These are phyloP conservation scores for Clonostachys solani DNA, from an alignment of 2,329 filamentous ascomycete species.

Conservation along the genomic window DNA sequence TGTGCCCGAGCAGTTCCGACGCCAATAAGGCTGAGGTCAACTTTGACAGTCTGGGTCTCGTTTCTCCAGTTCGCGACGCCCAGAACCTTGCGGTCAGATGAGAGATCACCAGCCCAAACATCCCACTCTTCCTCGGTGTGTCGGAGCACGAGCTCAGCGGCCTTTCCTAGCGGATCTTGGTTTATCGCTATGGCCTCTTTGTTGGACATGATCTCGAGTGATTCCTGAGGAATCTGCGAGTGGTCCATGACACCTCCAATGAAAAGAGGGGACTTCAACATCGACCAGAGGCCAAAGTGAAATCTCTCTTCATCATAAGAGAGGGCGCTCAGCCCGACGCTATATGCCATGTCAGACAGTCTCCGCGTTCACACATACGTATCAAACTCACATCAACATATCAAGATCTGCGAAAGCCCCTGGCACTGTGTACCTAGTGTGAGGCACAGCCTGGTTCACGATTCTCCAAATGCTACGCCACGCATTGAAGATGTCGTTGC, in stretches of 20 bases:
- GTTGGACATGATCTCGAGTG: conserved; percentile 40
- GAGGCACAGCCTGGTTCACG: conserved; percentile 44
- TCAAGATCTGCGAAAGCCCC: conserved; percentile 48
- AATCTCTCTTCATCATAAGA: conserved; percentile 42
- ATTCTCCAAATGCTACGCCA: conserved; percentile 49
- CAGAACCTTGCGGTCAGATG: conserved; percentile 32
- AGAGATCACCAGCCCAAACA: conserved; percentile 43
- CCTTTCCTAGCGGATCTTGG: conserved; percentile 47
- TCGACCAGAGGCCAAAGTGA: conserved; percentile 48
- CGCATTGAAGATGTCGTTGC: conserved; percentile 46
- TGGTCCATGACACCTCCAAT: conserved; percentile 39
- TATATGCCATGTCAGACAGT: conserved; percentile 5
- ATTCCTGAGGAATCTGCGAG: conserved; percentile 26
- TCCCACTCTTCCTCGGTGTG: conserved; percentile 45
- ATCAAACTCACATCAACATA: conserved; percentile 37
- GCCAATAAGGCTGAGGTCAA: conserved; percentile 34
- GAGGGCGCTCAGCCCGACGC: conserved; percentile 40
- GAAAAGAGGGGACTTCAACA: conserved; percentile 44
- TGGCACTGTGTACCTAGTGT: conserved; percentile 32
- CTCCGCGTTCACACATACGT: not conserved
- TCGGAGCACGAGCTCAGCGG: conserved; percentile 42
- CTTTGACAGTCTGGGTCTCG: conserved; percentile 29
- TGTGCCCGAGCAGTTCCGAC: conserved; percentile 29
- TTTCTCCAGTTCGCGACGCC: conserved; percentile 46
- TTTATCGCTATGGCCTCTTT: conserved; percentile 53